These are phyloP conservation scores for Zygosaccharomyces rouxii DNA, from an alignment of 805 yeast species.

Conservation along the genomic window DNA sequence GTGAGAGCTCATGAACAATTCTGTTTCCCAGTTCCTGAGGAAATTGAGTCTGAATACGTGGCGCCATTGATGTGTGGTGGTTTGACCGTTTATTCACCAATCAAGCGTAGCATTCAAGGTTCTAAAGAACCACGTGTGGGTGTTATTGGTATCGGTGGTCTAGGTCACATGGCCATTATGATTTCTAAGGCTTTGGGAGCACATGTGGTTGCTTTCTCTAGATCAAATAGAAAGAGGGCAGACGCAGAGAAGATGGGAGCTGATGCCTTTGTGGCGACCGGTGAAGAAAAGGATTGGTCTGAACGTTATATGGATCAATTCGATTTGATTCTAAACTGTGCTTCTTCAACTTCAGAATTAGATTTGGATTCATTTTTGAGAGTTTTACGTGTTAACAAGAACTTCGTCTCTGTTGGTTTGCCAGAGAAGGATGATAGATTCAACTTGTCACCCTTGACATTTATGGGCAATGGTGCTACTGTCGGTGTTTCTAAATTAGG, in stretches of 20 bases:
- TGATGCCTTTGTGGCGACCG: slow-evolving; percentile 46
- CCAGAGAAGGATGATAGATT: slow-evolving; percentile 46
- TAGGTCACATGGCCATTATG: slow-evolving; percentile 45
- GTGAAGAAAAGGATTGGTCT: slow-evolving; percentile 39
- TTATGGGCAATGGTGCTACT: slow-evolving; percentile 46
- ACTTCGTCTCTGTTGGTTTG: slow-evolving; percentile 62
- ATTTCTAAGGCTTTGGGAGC: slow-evolving; percentile 51
- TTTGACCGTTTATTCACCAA: slow-evolving; percentile 50
- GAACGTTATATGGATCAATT: slow-evolving; percentile 30
- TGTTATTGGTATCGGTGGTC: slow-evolving; percentile 45
- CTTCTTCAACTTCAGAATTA: slow-evolving; percentile 44
- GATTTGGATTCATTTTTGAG: slow-evolving; percentile 46
- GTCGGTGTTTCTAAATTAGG: slow-evolving; percentile 60
- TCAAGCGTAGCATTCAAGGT: slow-evolving; percentile 27
- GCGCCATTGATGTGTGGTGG: slow-evolving; percentile 60
- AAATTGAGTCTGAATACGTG: slow-evolving; percentile 38
- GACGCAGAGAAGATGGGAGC: slow-evolving; percentile 44
- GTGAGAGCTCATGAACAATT: slow-evolving; percentile 30
- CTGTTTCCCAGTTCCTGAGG: slow-evolving; percentile 47
- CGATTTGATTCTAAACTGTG: slow-evolving; percentile 45
- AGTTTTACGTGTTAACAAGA: slow-evolving; percentile 53
- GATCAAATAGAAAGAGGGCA: slow-evolving; percentile 41
- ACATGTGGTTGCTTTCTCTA: slow-evolving; percentile 45
- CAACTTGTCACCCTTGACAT: slow-evolving; percentile 36
- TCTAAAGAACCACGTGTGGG: slow-evolving; percentile 40